Evolutionary conservation across 2,329 filamentous ascomycete species (phyloP), one percentile per base, ranked within the genome.

Genomic region (Keithomyces neogunnii): DNA sequence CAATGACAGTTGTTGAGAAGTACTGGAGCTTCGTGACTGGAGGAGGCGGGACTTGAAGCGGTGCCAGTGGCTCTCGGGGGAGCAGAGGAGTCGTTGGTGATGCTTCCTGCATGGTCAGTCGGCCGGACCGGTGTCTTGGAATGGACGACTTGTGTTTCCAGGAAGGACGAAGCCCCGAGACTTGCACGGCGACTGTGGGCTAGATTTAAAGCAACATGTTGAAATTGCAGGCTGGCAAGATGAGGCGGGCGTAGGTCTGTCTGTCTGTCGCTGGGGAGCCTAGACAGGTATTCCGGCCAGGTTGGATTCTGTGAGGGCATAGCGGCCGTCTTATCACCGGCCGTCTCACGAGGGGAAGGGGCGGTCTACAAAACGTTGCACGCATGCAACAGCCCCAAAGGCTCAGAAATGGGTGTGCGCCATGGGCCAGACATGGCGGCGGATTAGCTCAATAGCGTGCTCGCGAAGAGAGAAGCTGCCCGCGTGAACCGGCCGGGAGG

Each of bases 1-100:
- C 57, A 26, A 66, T 62, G 35, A 56, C 49, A 4, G 53, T 47
- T 33, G 65, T 57, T 43, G 61, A 58, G 36, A 56, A 29, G 49
- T 55, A 51, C 45, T 63, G 63, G 5, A 60, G 50, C 48, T 57
- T 50, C 29, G 55, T 55, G 5, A 57, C 39, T 43, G 49, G 42
- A 11, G 33, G 6, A 6, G 52, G 49, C 35, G 45, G 10, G 33
- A n/a, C 38, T 8, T 35, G 11, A 9, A 36, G 4, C 10, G 31
- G 46, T 26, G 29, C n/a, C 10, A 26, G 46, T 26, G 29, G 9
- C 30, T 53, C 30, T 13, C 29, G 49, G 11, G 10, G 45, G 3
- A 50, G 8, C 26, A 56, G 52, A 33, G 53, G 53, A 7, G 53
- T 53, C 39, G 45, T 52, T 33, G 47, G 49, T 26, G 40, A 49